Evolutionary conservation across 352 stramenopile species (phyloP), one percentile per base, ranked within the genome.

Genomic region (Globisporangium sylvaticum): DNA sequence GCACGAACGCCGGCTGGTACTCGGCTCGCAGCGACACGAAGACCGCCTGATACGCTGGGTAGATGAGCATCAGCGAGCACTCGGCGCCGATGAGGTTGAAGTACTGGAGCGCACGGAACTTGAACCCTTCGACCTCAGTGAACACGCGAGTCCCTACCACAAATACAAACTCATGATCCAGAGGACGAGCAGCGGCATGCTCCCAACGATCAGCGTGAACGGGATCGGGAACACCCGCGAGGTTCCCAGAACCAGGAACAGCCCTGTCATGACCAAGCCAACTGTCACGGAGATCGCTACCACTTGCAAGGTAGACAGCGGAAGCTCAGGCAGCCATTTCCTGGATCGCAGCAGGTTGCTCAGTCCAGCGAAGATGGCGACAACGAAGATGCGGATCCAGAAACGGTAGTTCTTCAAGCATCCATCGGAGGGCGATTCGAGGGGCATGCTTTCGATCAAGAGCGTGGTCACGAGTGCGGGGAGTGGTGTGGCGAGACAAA

Each of bases 71-170:
- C 18, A 60, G 15, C 20, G 27, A 60, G 8, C 27, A 18, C 29
- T 60, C 55, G 31, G 27, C 55, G 8, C 55, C 55, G 20, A 60
- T 60, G 29, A 44, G 31, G 20, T 60, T 60, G 55, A 60, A 60
- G 31, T 44, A 60, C 34, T 60, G 55, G 29, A 46, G 20, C 55
- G 55, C 55, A 14, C 55, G 55, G 31, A 60, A 60, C 22, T 46
- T 60, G 20, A 60, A 44, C 2, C 55, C 55, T 6, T 60, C 27
- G 1, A 60, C 55, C 18, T 15, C 14, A n/a, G 15, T 31, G 27
- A 48, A 60, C 7, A 48, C 14, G 20, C 55, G 6, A 3, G 20
- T 60, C 1, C 34, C 31, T 3, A 60, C 55, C 2, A 39, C 31
- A 18, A 18, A 10, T 39, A 60, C 55, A 60, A n/a, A 1, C 31